Conservation (phyloP, 192 early-diverging fungal genomes). For the Lunasporangiospora selenospora region DNA sequence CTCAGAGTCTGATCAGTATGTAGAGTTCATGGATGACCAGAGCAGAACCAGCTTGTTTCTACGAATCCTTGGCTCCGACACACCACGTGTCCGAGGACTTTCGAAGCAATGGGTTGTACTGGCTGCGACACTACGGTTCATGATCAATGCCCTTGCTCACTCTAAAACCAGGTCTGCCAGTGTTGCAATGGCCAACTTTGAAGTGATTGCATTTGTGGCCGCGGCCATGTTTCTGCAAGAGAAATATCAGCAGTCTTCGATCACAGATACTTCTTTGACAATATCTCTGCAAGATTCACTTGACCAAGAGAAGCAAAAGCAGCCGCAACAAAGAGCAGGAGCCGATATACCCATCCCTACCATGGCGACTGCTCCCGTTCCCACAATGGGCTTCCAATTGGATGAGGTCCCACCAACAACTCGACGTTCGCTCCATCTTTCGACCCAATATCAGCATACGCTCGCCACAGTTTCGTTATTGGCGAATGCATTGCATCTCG, state of each 20-base stretch:
- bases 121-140: conserved; percentile 50
- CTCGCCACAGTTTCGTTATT: conserved; percentile 47
- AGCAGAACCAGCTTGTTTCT: conserved; percentile 41
- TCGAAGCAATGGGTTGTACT: conserved; percentile 30
- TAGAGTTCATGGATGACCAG: no score
- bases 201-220: conserved; percentile 55
- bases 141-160: conserved; percentile 43
- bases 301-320: background rate
- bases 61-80: conserved; percentile 28
- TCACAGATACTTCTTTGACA: background rate
- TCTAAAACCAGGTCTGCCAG: conserved; percentile 39
- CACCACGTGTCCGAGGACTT: conserved; percentile 16
- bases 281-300: no score
- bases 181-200: conserved; percentile 46
- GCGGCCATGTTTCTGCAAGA: conserved; percentile 46
- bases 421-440: conserved; percentile 49
- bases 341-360: conserved; percentile 22
- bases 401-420: conserved; percentile 44
- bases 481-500: conserved; percentile 43
- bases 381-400: conserved; percentile 1
- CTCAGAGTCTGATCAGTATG: conserved; percentile 1
- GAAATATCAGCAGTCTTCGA: conserved; percentile 10
- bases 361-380: conserved; percentile 5
- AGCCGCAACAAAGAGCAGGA: background rate
- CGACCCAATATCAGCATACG: conserved; percentile 53